Evolutionary conservation across 306 rosid species (phyloP), one percentile per base, ranked within the genome.

Genomic region (Cercis canadensis): DNA sequence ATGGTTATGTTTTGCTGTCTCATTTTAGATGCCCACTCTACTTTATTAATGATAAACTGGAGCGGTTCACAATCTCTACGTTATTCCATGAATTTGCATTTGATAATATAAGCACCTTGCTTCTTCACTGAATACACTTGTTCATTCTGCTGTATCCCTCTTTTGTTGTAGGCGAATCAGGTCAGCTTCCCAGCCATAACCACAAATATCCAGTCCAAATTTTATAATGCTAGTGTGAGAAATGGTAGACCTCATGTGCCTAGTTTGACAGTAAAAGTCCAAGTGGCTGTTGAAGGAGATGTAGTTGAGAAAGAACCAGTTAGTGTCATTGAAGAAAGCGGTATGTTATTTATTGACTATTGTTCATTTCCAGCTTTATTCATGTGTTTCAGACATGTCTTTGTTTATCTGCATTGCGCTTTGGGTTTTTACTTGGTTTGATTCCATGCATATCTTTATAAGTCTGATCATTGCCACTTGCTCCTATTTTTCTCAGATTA

Each of bases 261-360:
- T 55, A 51, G 52, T 61, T 69, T 66, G 54, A 61, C 73, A 40
- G 65, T 84, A 14, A 80, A 75, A 69, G 85, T 88, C 47, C 87
- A 89, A 72, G 7, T 41, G 41, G 59, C 78, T 56, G 84, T 80
- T 57, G 96, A 81, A 74, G 89, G 86, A 74, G 88, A 80, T 63
- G 82, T 87, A 24, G 14, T 78, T 19, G 83, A 84, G 79, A 82
- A 80, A 73, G 82, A 87, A 62, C 51, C 87, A 6, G 57, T 44
- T 24, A 2, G 58, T 44, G 52, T 9, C 70, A 60, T 78, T 50
- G 82, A 84, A 63, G 67, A 80, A 61, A 82, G 62, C 11, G 85
- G 88, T 85, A 65, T 67, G 70, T 19, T 31, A 75, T 32, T 63
- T 66, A n/a, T n/a, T n/a, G n/a, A 9, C 14, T 80, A 45, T 65